Conservation (phyloP, 1,284 basidiomycete genomes). For the Rhodofomes roseus region DNA sequence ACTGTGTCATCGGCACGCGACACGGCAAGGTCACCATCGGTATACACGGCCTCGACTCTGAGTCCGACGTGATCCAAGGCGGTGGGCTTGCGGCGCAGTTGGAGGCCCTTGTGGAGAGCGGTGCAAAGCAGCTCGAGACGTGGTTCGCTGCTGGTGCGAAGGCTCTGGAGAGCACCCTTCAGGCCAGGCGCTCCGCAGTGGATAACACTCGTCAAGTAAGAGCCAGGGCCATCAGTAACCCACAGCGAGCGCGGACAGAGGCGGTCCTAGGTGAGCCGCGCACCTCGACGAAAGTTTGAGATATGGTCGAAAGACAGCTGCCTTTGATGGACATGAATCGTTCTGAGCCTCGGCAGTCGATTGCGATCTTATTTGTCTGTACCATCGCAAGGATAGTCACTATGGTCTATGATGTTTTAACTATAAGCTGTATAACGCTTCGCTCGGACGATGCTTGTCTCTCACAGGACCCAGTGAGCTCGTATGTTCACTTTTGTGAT, state of each 20-base stretch:
- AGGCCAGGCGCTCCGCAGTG: not conserved
- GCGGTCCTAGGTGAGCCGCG: not conserved
- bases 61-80: not conserved
- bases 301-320: not conserved
- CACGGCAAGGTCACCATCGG: constrained; percentile 5
- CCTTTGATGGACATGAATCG: no score
- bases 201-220: not conserved
- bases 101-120: not conserved
- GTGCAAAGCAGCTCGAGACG: not conserved
- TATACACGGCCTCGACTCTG: constrained; percentile 2
- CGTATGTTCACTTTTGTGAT: no score
- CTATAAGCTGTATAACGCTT: no score
- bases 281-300: not conserved
- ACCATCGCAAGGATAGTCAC: no score
- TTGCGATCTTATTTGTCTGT: no score
- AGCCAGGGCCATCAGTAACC: not conserved
- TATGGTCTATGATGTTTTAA: no score
- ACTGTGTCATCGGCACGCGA: constrained; percentile 5
- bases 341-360: no score
- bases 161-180: not conserved
- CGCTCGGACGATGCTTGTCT: no score
- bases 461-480: no score
- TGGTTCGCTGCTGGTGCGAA: not conserved
- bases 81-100: not conserved
- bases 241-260: not conserved